Evolutionary conservation across 176 grass and related monocot genomes (phyloP).

Genomic region (Oryza officinalis): DNA sequence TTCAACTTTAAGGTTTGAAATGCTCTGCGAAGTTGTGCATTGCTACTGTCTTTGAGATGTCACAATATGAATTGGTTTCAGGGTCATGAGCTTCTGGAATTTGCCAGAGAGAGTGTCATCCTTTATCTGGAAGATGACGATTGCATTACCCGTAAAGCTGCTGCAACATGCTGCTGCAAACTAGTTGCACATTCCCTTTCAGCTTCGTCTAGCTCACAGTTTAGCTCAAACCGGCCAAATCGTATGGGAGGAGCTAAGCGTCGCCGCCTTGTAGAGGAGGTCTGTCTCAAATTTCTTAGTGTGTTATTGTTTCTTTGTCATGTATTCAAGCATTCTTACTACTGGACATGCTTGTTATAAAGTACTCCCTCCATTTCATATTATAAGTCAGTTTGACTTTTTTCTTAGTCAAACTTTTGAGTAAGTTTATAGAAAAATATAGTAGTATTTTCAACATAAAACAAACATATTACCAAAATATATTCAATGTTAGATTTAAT

Average conservation of each 20-base stretch:
- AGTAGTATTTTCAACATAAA: too few species aligned
- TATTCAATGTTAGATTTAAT: too few species aligned
- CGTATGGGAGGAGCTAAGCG: conserved; percentile 80
- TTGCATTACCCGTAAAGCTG: conserved; percentile 81
- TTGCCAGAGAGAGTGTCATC: conserved; percentile 84
- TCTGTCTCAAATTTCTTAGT: conserved; percentile 29
- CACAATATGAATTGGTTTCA: conserved; percentile 57
- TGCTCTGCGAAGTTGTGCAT: conserved; percentile 16
- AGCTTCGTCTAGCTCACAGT: conserved; percentile 60
- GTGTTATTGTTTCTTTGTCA: background rate
- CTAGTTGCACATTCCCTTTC: conserved; percentile 88
- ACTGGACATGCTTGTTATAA: background rate
- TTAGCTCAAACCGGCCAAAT: conserved; percentile 73
- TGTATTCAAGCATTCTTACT: background rate
- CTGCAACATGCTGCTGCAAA: conserved; percentile 87
- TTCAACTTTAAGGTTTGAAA: conserved; percentile 91
- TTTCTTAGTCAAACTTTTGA: too few species aligned
- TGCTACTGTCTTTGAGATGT: background rate
- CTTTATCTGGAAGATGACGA: conserved; percentile 95
- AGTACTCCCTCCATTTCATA: too few species aligned
- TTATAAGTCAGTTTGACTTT: too few species aligned
- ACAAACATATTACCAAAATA: too few species aligned
- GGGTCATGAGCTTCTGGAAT: conserved; percentile 97
- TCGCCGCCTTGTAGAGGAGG: conserved; percentile 87
- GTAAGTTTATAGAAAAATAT: too few species aligned